Conservation (phyloP, 495 filamentous ascomycete species). For the Antarctomyces pellizariae region DNA sequence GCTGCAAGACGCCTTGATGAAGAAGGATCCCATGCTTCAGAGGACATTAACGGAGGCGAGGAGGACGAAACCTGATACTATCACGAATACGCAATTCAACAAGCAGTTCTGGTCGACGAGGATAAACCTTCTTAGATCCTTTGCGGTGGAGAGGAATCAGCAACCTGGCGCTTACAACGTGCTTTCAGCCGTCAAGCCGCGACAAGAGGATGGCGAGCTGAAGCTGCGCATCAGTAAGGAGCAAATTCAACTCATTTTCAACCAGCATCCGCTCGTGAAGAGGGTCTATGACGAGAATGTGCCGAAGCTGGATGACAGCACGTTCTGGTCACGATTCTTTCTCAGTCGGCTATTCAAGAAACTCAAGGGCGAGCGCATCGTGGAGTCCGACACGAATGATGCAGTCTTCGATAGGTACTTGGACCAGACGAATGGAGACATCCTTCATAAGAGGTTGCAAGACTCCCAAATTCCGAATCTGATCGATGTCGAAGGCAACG, state of each 20-base stretch:
- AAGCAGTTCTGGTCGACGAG: slow-evolving; percentile 84
- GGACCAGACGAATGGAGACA: slow-evolving; percentile 35
- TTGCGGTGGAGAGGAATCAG: slow-evolving; percentile 75
- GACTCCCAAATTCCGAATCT: slow-evolving; percentile 54
- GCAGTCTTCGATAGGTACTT: slow-evolving; percentile 67
- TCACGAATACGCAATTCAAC: slow-evolving; percentile 55
- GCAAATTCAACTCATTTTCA: slow-evolving; percentile 80
- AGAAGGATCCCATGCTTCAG: slow-evolving; percentile 43
- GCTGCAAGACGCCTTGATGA: slow-evolving; percentile 67
- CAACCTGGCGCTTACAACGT: slow-evolving; percentile 78
- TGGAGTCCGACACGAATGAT: slow-evolving; percentile 48
- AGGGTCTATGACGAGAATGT: slow-evolving; percentile 85
- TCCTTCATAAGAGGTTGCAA: slow-evolving; percentile 23
- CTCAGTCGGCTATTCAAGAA: slow-evolving; percentile 73
- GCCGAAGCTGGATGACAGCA: slow-evolving; percentile 51
- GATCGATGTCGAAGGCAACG: slow-evolving; percentile 82
- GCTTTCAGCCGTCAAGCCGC: slow-evolving; percentile 67
- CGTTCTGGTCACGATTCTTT: slow-evolving; percentile 89
- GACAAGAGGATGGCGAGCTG: slow-evolving; percentile 47
- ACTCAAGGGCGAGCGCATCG: slow-evolving; percentile 66
- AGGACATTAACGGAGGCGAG: slow-evolving; percentile 64
- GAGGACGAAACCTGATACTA: slow-evolving; percentile 53
- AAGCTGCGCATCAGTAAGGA: slow-evolving; percentile 75
- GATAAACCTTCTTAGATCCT: slow-evolving; percentile 60
- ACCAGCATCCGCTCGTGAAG: slow-evolving; percentile 76